Evolutionary conservation across 768 basidiomycete species (phyloP).

Genomic region (Termitomyces heimii): DNA sequence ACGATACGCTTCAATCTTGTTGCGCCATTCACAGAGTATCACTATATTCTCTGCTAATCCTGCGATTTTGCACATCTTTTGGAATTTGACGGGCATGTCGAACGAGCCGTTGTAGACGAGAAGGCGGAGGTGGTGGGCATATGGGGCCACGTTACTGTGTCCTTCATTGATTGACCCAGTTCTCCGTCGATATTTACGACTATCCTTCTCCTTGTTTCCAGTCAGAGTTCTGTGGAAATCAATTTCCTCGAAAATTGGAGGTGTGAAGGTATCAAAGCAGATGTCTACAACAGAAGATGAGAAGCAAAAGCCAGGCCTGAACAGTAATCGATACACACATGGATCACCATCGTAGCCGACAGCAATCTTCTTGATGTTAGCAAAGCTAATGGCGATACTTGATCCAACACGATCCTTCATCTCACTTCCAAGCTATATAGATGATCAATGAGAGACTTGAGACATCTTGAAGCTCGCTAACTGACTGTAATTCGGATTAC

Average conservation of each 20-base stretch:
- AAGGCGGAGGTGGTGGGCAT: constrained; percentile 66
- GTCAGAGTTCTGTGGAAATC: constrained; percentile 48
- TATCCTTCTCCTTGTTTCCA: constrained; percentile 31
- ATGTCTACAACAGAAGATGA: constrained; percentile 36
- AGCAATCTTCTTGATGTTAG: constrained; percentile 54
- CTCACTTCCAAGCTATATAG: constrained; percentile 52
- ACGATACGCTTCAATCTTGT: constrained; percentile 42
- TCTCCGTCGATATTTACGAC: constrained; percentile 48
- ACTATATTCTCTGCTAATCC: constrained; percentile 30
- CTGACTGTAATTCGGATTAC: constrained; percentile 55
- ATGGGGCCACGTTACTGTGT: constrained; percentile 58
- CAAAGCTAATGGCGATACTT: constrained; percentile 48
- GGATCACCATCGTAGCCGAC: constrained; percentile 61
- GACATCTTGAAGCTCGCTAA: not conserved
- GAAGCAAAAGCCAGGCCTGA: not conserved
- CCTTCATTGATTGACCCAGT: constrained; percentile 52
- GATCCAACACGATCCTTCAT: constrained; percentile 43
- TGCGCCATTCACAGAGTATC: constrained; percentile 22
- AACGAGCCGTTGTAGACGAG: constrained; percentile 43
- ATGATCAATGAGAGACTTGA: not conserved
- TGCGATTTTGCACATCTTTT: constrained; percentile 45
- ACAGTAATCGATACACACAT: constrained; percentile 35
- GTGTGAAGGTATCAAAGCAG: constrained; percentile 61
- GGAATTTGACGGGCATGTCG: constrained; percentile 47
- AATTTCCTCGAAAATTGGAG: constrained; percentile 58